Conservation (phyloP, 805 yeast species). For the Monosporozyma siamensis region DNA sequence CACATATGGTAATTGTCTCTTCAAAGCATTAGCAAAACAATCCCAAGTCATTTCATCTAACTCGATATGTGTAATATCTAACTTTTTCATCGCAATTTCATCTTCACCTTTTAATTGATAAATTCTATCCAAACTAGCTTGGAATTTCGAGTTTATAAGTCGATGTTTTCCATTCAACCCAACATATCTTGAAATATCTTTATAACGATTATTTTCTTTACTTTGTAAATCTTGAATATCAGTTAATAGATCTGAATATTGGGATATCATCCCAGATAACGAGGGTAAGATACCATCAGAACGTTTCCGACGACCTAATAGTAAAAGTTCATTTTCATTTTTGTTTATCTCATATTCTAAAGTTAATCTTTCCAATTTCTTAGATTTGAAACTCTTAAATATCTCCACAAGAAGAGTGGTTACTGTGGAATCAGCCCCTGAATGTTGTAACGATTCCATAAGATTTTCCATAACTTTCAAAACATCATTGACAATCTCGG, state of each 20-base stretch:
- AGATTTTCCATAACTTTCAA: constrained; percentile 49
- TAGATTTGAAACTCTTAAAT: constrained; percentile 40
- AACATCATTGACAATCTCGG: constrained; percentile 36
- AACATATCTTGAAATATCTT: background rate
- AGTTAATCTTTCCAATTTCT: constrained; percentile 43
- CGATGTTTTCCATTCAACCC: background rate
- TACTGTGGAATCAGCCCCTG: constrained; percentile 54
- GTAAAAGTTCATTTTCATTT: constrained; percentile 18
- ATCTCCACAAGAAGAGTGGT: constrained; percentile 43
- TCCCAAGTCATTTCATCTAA: constrained; percentile 26
- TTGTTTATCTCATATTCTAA: constrained; percentile 51
- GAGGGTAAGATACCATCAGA: constrained; percentile 24
- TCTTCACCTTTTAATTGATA: constrained; percentile 30
- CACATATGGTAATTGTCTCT: constrained; percentile 31
- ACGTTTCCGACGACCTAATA: constrained; percentile 19
- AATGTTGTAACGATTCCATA: constrained; percentile 52
- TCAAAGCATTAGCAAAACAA: constrained; percentile 19
- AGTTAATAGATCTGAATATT: constrained; percentile 13
- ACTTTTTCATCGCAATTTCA: constrained; percentile 31
- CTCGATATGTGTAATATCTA: constrained; percentile 20
- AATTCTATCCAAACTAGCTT: constrained; percentile 28
- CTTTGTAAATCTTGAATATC: constrained; percentile 11
- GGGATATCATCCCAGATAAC: constrained; percentile 9
- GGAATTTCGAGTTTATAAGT: background rate
- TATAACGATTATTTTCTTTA: background rate